Evolutionary conservation across 441 rosid genomes (phyloP).

Genomic region (Populus hybrid): DNA sequence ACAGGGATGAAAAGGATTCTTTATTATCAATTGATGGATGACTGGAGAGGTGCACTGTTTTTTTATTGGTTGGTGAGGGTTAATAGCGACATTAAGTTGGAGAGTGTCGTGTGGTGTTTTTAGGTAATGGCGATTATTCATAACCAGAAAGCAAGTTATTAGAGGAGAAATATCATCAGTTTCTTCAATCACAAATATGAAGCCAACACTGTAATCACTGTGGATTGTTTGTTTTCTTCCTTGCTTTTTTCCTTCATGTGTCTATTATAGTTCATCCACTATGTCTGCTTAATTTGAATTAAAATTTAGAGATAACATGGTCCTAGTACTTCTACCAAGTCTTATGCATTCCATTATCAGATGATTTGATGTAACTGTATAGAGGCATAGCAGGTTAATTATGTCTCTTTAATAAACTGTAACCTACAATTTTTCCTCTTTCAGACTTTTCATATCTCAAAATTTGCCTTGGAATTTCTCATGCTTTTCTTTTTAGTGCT

Average conservation of each 20-base stretch:
- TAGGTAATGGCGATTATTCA: background rate
- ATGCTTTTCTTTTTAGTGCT: slow-evolving; percentile 3
- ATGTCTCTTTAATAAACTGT: background rate
- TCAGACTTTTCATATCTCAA: background rate
- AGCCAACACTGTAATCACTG: background rate
- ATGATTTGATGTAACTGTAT: background rate
- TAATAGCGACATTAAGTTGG: background rate
- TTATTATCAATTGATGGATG: no score
- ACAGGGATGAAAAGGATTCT: background rate
- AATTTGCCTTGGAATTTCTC: slow-evolving; percentile 4
- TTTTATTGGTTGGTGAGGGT: background rate
- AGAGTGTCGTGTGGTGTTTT: background rate
- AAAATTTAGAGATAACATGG: background rate
- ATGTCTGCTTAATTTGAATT: background rate
- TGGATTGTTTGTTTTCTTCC: background rate
- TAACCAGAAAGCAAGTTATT: background rate
- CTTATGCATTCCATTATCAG: slow-evolving; percentile 2
- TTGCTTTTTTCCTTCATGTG: background rate
- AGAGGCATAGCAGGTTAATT: background rate
- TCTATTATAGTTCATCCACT: background rate
- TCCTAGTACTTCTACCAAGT: background rate
- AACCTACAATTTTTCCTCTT: background rate
- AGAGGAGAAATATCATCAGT: background rate
- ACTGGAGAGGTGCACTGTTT: no score
- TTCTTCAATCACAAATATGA: background rate